Percentiles rank a stretch among this genome's conserved stretches.
phyloP scores from a whole-genome alignment of 192 early-diverging fungal species.

The Umbelopsis sp. region DNA sequence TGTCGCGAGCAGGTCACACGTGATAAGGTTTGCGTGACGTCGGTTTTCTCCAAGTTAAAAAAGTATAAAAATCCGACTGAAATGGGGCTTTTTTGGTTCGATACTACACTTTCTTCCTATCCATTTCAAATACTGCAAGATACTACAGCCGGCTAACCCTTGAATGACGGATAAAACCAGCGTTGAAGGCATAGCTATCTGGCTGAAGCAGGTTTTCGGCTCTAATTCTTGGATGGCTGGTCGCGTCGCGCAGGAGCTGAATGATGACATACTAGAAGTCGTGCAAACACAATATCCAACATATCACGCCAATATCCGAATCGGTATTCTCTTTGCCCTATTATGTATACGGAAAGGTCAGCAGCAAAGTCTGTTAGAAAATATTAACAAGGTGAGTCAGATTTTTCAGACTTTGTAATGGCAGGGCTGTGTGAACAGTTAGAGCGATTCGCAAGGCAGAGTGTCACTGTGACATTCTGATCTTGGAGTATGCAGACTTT shows the following conservation, averaged over 20 bases:
- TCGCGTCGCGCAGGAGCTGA: conserved; percentile 29
- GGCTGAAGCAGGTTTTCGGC: conserved; percentile 27
- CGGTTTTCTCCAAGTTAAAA: background rate
- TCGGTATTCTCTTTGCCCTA: conserved; percentile 34
- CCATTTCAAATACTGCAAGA: too few relatives aligned
- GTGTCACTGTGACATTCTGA: background rate
- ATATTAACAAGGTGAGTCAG: conserved; percentile 31
- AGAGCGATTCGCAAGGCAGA: conserved; percentile 8
- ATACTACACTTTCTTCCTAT: background rate
- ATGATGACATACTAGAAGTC: conserved; percentile 24
- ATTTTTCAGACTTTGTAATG: background rate
- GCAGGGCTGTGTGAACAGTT: background rate
- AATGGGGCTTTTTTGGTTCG: background rate
- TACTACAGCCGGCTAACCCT: background rate
- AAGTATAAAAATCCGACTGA: conserved; percentile 15
- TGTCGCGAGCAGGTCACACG: too few relatives aligned
- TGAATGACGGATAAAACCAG: conserved; percentile 26
- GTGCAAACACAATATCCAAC: conserved; percentile 21
- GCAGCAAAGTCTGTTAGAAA: conserved; percentile 10
- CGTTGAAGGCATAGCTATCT: conserved; percentile 22
- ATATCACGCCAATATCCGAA: conserved; percentile 27
- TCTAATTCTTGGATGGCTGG: conserved; percentile 27
- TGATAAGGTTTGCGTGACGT: background rate
- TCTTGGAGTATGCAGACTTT: background rate
- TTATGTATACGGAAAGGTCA: conserved; percentile 30